Conservation (phyloP, 441 rosid species). For the Adansonia madagascariensis region DNA sequence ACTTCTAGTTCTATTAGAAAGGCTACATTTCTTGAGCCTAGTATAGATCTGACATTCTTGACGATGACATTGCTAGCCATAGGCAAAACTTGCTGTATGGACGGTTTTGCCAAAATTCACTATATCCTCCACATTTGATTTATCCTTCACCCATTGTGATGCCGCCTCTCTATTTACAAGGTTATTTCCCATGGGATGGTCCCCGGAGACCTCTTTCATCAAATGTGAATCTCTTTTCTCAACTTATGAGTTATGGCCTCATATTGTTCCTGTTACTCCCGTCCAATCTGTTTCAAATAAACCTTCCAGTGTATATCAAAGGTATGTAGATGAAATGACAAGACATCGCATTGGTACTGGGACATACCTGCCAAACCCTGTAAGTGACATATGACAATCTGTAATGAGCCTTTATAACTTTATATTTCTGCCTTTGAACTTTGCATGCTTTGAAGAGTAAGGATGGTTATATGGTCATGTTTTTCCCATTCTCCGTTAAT, state of each 20-base stretch:
- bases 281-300: conserved; percentile 65
- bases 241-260: conserved; percentile 67
- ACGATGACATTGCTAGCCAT: conserved; percentile 84
- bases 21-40: conserved; percentile 53
- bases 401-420: conserved; percentile 4
- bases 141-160: conserved; percentile 64
- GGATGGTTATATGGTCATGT: neutral
- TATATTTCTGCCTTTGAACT: neutral
- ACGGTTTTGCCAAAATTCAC: conserved; percentile 70
- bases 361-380: conserved; percentile 96
- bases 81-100: conserved; percentile 92
- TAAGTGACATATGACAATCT: conserved; percentile 44
- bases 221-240: conserved; percentile 56
- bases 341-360: conserved; percentile 95
- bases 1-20: conserved; percentile 49
- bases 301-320: conserved; percentile 67
- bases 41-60: conserved; percentile 76
- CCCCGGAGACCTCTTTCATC: conserved; percentile 76
- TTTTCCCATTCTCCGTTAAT: neutral
- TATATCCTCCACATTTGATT: conserved; percentile 42
- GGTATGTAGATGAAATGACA: conserved; percentile 73
- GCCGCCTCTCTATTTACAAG: conserved; percentile 74
- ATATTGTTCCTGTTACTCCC: conserved; percentile 68
- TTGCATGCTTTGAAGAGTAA: neutral
- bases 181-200: conserved; percentile 81